Conservation (phyloP, 2,329 filamentous ascomycete genomes). For the Colletotrichum tabaci region DNA sequence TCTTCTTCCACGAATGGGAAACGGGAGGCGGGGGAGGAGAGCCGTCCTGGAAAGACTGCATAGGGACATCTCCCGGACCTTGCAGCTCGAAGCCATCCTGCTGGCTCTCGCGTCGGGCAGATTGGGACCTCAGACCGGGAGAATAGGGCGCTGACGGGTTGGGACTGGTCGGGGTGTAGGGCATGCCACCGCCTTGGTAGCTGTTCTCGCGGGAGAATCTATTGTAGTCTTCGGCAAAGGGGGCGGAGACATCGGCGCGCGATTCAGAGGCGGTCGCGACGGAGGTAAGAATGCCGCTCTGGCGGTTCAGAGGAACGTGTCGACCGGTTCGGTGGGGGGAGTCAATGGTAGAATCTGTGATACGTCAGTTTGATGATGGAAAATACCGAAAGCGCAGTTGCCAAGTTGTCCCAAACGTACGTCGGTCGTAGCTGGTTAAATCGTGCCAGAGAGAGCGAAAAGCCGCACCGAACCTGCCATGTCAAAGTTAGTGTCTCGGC, state of each 20-base stretch:
- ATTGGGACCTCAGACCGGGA: constrained; percentile 87
- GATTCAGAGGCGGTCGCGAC: constrained; percentile 93
- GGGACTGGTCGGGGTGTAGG: constrained; percentile 64
- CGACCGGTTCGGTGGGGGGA: constrained; percentile 92
- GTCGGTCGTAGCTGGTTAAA: constrained; percentile 81
- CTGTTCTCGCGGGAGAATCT: constrained; percentile 59
- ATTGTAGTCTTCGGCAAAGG: constrained; percentile 79
- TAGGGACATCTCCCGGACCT: constrained; percentile 87
- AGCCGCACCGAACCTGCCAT: constrained; percentile 74
- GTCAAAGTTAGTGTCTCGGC: constrained; percentile 41
- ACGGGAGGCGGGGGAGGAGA: constrained; percentile 91
- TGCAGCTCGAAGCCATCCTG: constrained; percentile 79
- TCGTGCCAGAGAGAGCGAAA: constrained; percentile 97
- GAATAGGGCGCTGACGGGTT: constrained; percentile 83
- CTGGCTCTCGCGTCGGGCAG: constrained; percentile 76
- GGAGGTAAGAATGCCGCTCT: constrained; percentile 86
- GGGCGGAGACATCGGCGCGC: constrained; percentile 83
- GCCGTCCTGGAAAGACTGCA: constrained; percentile 96
- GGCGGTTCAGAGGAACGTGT: constrained; percentile 89
- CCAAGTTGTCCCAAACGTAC: constrained; percentile 58
- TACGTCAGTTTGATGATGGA: constrained; percentile 44
- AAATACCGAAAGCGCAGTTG: background rate
- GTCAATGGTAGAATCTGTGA: constrained; percentile 89
- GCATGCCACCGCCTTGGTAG: constrained; percentile 73
- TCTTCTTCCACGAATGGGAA: constrained; percentile 91